Percentiles rank a stretch among this genome's conserved stretches.
These are phyloP conservation scores for Crepidotus variabilis DNA, from an alignment of 768 basidiomycete genomes.

Conservation along the genomic window DNA sequence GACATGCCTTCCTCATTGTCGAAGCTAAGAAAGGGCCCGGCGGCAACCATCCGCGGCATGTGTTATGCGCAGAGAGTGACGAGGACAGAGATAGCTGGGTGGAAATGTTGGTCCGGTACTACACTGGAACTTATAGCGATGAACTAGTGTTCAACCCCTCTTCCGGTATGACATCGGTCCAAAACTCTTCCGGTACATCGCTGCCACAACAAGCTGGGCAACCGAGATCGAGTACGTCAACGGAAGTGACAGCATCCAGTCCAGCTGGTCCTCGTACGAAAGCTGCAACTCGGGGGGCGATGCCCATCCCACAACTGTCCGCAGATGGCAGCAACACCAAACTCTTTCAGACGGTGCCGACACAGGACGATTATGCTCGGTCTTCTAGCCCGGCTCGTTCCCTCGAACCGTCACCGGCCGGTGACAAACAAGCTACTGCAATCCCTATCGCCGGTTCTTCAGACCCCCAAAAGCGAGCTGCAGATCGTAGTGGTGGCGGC, in stretches of 20 bases:
- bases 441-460: constrained; percentile 19
- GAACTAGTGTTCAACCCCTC: constrained; percentile 46
- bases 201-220: constrained; percentile 24
- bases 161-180: constrained; percentile 23
- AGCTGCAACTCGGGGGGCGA: constrained; percentile 36
- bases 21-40: constrained; percentile 76
- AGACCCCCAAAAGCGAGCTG: constrained; percentile 33
- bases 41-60: constrained; percentile 75
- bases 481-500: constrained; percentile 25
- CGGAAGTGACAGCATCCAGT: constrained; percentile 25
- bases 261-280: constrained; percentile 26
- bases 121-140: constrained; percentile 76
- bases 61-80: constrained; percentile 96
- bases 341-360: constrained; percentile 46
- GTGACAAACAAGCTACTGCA: constrained; percentile 32
- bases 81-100: constrained; percentile 93
- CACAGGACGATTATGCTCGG: constrained; percentile 31
- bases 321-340: constrained; percentile 57
- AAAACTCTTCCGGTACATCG: constrained; percentile 22
- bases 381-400: constrained; percentile 56
- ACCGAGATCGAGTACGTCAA: constrained; percentile 54
- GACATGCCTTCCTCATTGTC: constrained; percentile 96
- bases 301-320: constrained; percentile 55
- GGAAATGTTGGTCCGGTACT: constrained; percentile 86
- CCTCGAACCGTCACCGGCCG: constrained; percentile 40